Evolutionary conservation across 805 yeast species (phyloP).

Genomic region (Nakazawaea sp.): DNA sequence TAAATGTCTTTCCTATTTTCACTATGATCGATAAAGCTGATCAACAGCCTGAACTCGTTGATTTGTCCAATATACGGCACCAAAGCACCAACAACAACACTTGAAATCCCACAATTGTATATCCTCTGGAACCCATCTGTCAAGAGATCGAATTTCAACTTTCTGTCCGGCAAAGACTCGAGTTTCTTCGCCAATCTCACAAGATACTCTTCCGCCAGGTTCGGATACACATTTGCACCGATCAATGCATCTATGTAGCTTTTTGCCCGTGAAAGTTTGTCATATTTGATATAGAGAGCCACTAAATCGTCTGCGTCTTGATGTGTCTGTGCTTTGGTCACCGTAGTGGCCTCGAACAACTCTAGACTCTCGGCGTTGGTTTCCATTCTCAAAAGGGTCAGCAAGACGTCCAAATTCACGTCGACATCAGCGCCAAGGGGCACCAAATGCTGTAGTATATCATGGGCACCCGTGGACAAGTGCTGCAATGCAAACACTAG

Average conservation of each 20-base stretch:
- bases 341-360: no score
- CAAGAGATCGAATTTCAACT: constrained; percentile 1
- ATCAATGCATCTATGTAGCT: constrained; percentile 1
- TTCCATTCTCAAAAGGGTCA: no score
- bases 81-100: neutral
- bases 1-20: neutral
- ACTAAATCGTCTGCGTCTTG: constrained; percentile 6
- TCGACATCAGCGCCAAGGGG: no score
- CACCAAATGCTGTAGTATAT: no score
- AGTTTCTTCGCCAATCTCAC: neutral
- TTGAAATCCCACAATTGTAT: neutral
- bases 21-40: neutral
- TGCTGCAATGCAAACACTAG: no score
- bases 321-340: no score
- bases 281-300: constrained; percentile 2
- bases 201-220: neutral
- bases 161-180: neutral
- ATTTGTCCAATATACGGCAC: neutral
- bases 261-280: constrained; percentile 3
- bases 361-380: no score
- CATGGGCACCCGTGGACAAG: no score
- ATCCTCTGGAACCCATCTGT: constrained; percentile 2
- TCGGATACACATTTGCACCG: neutral
- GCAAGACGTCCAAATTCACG: no score
- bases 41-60: neutral